Conservation (phyloP, 2,329 filamentous ascomycete species). For the Calonectria pauciramosa region DNA sequence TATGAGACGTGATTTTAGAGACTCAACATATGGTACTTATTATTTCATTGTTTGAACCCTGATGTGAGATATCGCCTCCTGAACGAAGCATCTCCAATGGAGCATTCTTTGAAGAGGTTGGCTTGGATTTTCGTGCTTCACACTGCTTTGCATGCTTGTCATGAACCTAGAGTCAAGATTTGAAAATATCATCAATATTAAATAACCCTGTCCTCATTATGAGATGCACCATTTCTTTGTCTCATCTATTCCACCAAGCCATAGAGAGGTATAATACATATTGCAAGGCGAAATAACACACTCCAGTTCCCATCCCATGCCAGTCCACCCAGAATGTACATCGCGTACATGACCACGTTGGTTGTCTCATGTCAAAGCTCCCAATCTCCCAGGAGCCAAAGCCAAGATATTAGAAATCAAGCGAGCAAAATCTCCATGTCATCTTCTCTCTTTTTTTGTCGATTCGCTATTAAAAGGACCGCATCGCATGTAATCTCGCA, state of each 20-base stretch:
- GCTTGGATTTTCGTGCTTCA: not conserved
- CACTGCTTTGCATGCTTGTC: not conserved
- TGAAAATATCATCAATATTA: conserved; percentile 15
- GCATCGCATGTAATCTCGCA: not conserved
- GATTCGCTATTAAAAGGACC: conserved; percentile 5
- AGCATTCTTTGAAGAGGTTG: not conserved
- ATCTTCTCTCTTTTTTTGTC: not conserved
- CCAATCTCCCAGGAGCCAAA: conserved; percentile 3
- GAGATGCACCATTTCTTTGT: not conserved
- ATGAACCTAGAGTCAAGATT: not conserved
- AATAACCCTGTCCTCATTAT: not conserved
- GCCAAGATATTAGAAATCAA: conserved; percentile 7
- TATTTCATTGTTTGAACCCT: not conserved
- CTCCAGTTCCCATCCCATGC: not conserved
- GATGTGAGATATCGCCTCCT: not conserved
- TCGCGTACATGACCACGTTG: conserved; percentile 2
- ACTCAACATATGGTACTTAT: not conserved
- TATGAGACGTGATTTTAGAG: not conserved
- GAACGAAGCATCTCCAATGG: not conserved
- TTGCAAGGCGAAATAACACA: conserved; percentile 10
- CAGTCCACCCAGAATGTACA: conserved; percentile 8
- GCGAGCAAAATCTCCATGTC: not conserved
- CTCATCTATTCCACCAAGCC: conserved; percentile 16
- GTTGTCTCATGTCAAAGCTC: conserved; percentile 1
- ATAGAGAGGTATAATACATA: conserved; percentile 26